Conservation (phyloP, 1,139 yeast genomes). For the Geotrichum siamense region DNA sequence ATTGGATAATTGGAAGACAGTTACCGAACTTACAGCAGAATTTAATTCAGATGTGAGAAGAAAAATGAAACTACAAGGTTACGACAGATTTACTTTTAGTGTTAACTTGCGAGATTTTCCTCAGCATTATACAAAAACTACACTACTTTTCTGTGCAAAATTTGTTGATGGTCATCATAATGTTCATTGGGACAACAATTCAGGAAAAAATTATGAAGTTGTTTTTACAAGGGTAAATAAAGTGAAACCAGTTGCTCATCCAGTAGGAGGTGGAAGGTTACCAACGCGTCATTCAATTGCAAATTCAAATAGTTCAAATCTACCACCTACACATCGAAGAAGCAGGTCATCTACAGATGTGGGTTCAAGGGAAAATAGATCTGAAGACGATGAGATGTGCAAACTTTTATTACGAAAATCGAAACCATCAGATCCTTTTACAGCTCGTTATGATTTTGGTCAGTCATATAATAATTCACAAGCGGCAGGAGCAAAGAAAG, state of each 20-base stretch:
- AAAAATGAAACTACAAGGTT: conserved; percentile 32
- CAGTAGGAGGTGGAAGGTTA: conserved; percentile 1
- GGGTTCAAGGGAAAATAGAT: conserved; percentile 11
- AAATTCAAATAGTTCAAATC: background rate
- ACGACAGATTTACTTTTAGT: conserved; percentile 43
- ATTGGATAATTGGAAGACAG: conserved; percentile 64
- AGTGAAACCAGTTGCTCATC: conserved; percentile 4
- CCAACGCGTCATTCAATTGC: conserved; percentile 4
- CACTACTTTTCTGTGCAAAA: conserved; percentile 50
- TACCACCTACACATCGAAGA: conserved; percentile 5
- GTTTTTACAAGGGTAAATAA: conserved; percentile 36
- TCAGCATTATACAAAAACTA: conserved; percentile 30
- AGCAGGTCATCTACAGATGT: conserved; percentile 13
- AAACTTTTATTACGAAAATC: background rate
- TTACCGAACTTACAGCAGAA: conserved; percentile 58
- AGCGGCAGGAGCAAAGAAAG: conserved; percentile 8
- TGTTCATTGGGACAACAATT: conserved; percentile 69
- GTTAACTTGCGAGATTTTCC: conserved; percentile 37
- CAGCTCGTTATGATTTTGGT: conserved; percentile 37
- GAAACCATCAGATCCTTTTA: conserved; percentile 19
- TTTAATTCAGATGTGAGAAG: conserved; percentile 58
- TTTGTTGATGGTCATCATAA: conserved; percentile 42
- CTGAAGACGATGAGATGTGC: conserved; percentile 14
- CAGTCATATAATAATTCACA: conserved; percentile 26
- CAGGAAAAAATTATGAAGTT: conserved; percentile 50